phyloP scores from a whole-genome alignment of 805 yeast species.

The Jamesozyma spencerorum region DNA sequence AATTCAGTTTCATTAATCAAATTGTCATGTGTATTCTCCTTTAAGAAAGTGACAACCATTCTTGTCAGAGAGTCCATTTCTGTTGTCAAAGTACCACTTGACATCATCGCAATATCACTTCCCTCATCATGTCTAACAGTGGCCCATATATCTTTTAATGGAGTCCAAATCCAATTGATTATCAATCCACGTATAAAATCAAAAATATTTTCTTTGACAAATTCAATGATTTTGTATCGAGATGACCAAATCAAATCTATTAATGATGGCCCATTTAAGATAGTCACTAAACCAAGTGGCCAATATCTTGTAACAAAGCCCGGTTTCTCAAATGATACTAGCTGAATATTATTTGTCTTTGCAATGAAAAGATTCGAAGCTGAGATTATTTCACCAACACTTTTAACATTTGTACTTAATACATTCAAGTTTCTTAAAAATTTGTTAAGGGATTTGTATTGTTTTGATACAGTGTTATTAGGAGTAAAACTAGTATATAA shows the following conservation, averaged over 20 bases:
- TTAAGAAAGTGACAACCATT: conserved; percentile 60
- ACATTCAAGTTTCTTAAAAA: too few species aligned
- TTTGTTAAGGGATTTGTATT: too few species aligned
- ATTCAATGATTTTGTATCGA: conserved; percentile 43
- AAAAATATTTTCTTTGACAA: conserved; percentile 49
- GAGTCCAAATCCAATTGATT: conserved; percentile 76
- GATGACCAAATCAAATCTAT: conserved; percentile 38
- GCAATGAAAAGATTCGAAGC: conserved; percentile 5
- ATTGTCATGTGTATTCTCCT: conserved; percentile 11
- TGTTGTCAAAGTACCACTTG: conserved; percentile 67
- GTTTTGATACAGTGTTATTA: background rate
- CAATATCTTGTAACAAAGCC: conserved; percentile 46
- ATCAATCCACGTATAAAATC: conserved; percentile 62
- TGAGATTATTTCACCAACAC: too few species aligned
- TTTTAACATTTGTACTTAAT: too few species aligned
- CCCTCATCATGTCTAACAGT: conserved; percentile 80
- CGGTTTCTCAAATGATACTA: conserved; percentile 29
- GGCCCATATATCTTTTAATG: conserved; percentile 58
- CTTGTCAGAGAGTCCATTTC: conserved; percentile 76
- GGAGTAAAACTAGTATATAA: conserved; percentile 6
- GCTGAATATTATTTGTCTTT: background rate
- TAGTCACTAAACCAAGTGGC: conserved; percentile 42
- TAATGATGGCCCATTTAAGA: conserved; percentile 47
- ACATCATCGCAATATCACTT: conserved; percentile 64
- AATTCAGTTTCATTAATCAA: conserved; percentile 1